Conservation (phyloP, 2,329 filamentous ascomycete species). For the Colletotrichum brevisporum region DNA sequence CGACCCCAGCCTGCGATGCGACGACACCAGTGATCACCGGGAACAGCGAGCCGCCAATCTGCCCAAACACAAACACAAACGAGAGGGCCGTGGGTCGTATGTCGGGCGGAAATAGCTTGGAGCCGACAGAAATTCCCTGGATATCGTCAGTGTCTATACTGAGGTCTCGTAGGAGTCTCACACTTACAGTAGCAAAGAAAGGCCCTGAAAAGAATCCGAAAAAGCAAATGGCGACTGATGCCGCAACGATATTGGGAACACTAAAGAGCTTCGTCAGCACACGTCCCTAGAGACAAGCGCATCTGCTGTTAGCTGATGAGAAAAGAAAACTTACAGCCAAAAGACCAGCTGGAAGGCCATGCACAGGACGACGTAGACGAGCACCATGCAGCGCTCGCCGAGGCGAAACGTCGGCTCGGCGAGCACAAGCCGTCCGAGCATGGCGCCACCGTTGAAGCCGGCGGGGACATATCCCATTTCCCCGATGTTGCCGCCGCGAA, state of each 20-base stretch:
- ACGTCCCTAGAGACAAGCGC: not conserved
- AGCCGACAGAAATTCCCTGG: conserved; percentile 67
- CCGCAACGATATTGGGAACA: conserved; percentile 61
- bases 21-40: conserved; percentile 69
- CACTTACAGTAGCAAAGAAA: conserved; percentile 67
- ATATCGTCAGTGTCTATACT: not conserved
- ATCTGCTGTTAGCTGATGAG: not conserved
- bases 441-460: conserved; percentile 70
- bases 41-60: conserved; percentile 69
- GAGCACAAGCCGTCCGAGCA: conserved; percentile 69
- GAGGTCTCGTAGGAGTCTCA: not conserved
- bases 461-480: conserved; percentile 74
- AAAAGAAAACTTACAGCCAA: conserved; percentile 63
- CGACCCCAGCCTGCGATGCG: conserved; percentile 59
- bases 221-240: conserved; percentile 67
- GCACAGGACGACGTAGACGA: conserved; percentile 66
- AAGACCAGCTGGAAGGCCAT: conserved; percentile 71
- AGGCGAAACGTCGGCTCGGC: conserved; percentile 72
- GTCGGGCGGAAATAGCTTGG: conserved; percentile 62
- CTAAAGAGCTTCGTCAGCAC: conserved; percentile 44
- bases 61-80: conserved; percentile 70
- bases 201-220: conserved; percentile 72
- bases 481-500: conserved; percentile 69
- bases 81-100: conserved; percentile 54
- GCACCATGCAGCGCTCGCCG: conserved; percentile 71